Evolutionary conservation across 2,329 filamentous ascomycete species (phyloP), one percentile per base, ranked within the genome.

Genomic region (Zelopaecilomyces penicillatus): DNA sequence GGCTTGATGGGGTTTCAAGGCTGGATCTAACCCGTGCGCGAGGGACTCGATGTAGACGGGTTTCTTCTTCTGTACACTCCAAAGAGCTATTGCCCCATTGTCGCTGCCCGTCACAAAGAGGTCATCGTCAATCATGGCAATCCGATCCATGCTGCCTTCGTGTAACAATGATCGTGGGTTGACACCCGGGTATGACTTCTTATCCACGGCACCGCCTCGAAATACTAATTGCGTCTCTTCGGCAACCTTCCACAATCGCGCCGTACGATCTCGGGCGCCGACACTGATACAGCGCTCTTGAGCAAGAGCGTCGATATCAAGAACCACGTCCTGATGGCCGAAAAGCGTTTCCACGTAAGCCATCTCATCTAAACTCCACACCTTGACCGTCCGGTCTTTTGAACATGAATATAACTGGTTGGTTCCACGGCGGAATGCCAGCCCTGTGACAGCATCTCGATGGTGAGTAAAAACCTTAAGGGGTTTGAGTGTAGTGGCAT

Each of bases 221-320:
- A 97, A 98, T 2, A 97, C 90, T 5, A 98, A 78, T 62, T 98
- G 93, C 2, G 85, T 87, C 68, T 98, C 91, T 57, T 98, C 93
- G 4, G 87, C 81, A 2, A 98, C 90, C 65, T 96, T 96, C 93
- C 93, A 98, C 54, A 95, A 68, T 47, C 93, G 77, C 34, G 91
- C 93, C 2, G 90, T 96, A 46, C 91, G 82, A 63, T 98, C 93
- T 52, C 93, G 77, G 5, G 88, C 85, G 44, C 93, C 93, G 12
- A 95, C 93, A 50, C 84, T 93, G 48, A 97, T 76, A 61, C 93
- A 96, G 40, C 88, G 83, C 64, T 97, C 93, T 54, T 89, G 82
- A 2, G 84, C 82, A 50, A 95, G 75, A 26, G 87, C 84, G 51
- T 87, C 85, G 44, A 98, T 79, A 58, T 89, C 87, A 33, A 91